Evolutionary conservation across 495 filamentous ascomycete genomes (phyloP), one percentile per base, ranked within the genome.

Genomic region (Immersiella caudata): DNA sequence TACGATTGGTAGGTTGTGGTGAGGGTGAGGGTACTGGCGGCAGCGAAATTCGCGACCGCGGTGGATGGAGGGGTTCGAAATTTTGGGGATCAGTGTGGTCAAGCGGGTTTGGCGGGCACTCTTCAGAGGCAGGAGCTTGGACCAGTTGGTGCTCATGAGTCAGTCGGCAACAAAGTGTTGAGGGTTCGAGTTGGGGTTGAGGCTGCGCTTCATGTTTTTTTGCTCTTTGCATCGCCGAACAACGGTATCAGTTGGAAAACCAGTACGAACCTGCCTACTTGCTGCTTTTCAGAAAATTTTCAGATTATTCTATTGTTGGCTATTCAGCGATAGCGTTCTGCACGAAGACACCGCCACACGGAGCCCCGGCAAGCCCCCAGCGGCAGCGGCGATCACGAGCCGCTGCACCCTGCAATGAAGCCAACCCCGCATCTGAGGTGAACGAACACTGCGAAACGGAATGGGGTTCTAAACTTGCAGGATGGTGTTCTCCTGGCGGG

Each of bases 21-120:
- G 51, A 36, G 54, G 22, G 12, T 25, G 68, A 68, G 59, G 75
- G 76, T 76, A 76, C 73, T 76, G 75, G 73, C 56, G 71, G 40
- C 26, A 40, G 68, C 40, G 64, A 64, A 67, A 62, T 67, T 60
- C 64, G 67, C 49, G 59, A 26, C 20, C 11, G 40, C 16, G 62
- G 20, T 29, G 62, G 59, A 57, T 56, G 49, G 57, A 56, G 58
- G 65, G 69, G 64, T 49, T 6, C 66, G 64, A 65, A 60, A 35
- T 46, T 22, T 70, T 66, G 66, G 65, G 35, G 36, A 54, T 29
- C 35, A 61, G 21, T 77, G 64, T 77, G 64, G 75, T 66, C 73
- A 65, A 77, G 75, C 68, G 73, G 75, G 65, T 67, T 72, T 63
- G 51, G 70, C 66, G 60, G 64, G 62, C 59, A 67, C 64, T 20